These are phyloP conservation scores for Tuber magnatum DNA, from an alignment of 495 filamentous ascomycete genomes.

Conservation along the genomic window DNA sequence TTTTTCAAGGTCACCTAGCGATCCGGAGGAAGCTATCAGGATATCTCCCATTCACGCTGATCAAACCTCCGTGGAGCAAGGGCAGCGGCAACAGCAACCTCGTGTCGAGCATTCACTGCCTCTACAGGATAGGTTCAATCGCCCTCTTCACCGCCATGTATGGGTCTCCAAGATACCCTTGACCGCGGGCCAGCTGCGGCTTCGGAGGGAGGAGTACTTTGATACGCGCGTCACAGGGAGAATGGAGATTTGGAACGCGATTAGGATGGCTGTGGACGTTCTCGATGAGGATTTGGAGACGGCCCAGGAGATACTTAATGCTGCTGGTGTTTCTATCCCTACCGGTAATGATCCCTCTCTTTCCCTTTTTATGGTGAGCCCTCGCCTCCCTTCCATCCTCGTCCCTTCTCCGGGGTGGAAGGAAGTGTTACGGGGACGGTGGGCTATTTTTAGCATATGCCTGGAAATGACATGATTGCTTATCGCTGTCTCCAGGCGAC, in stretches of 20 bases:
- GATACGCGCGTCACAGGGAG: slow-evolving; percentile 74
- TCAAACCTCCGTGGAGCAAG: slow-evolving; percentile 5
- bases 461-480: not conserved
- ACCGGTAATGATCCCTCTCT: slow-evolving; percentile 44
- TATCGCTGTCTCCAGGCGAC: slow-evolving; percentile 45
- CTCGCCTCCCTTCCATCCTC: not conserved
- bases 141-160: slow-evolving; percentile 47
- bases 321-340: slow-evolving; percentile 70
- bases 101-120: slow-evolving; percentile 15
- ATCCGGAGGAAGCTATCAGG: slow-evolving; percentile 1
- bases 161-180: slow-evolving; percentile 52
- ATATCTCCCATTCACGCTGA: slow-evolving; percentile 5
- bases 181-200: slow-evolving; percentile 49
- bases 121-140: slow-evolving; percentile 49
- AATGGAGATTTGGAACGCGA: slow-evolving; percentile 68
- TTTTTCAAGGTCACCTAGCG: slow-evolving; percentile 8
- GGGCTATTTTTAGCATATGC: not conserved
- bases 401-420: not conserved
- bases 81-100: slow-evolving; percentile 4
- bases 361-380: not conserved
- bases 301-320: slow-evolving; percentile 71
- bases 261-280: slow-evolving; percentile 58
- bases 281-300: slow-evolving; percentile 60
- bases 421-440: not conserved
- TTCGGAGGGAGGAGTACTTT: slow-evolving; percentile 62